Base-by-base conservation (phyloP, 306 rosid species). In the Citrullus amarus region DNA sequence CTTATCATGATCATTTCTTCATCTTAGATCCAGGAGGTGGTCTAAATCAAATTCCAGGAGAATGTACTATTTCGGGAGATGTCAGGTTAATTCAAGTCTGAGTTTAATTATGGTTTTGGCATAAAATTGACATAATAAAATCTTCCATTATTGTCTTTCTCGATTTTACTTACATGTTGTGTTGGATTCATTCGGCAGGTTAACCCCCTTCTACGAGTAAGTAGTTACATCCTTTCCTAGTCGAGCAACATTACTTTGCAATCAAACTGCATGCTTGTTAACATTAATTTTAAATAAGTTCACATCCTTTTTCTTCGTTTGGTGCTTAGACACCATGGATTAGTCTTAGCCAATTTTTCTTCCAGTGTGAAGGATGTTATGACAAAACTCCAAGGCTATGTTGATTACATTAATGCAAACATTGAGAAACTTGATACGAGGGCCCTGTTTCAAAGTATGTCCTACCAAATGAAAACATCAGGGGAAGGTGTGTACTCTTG, bases 161-260 rank as follows among this genome's bases (percentile, higher is more conserved):
- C 39, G 51, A 34, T 12, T 62, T 8, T 54, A 55, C 7, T 85
- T 16, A 83, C 38, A 46, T 71, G 55, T 59, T 6, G 4, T 82
- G 78, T 81, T 68, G 22, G 51, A 36, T 34, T 51, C 86, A 70
- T 63, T 87, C 44, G 80, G 81, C 86, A 94, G 97, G 91, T 84
- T 95, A 82, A 95, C 99, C 83, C 99, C 97, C 76, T 95, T 92
- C 83, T 95, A 95, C 89, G 58, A 86, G 99, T 92, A 88, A 95
- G 97, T 83, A 79, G 44, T 71, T 80, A 75, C 79, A 79, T 63
- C 72, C 50, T 75, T 75, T 82, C 25, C 51, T 41, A 46, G 57
- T 81, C 79, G 78, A 80, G 66, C 62, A 71, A 54, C 78, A 53
- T 38, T 17, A 51, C 61, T 74, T 50, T 0, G 28, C 17, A 15